A percentile compares a stretch with the other conserved stretches of the same genome.
These are phyloP conservation scores for Aspergillus fructus DNA, from an alignment of 2,329 filamentous ascomycete genomes.

Conservation along the genomic window DNA sequence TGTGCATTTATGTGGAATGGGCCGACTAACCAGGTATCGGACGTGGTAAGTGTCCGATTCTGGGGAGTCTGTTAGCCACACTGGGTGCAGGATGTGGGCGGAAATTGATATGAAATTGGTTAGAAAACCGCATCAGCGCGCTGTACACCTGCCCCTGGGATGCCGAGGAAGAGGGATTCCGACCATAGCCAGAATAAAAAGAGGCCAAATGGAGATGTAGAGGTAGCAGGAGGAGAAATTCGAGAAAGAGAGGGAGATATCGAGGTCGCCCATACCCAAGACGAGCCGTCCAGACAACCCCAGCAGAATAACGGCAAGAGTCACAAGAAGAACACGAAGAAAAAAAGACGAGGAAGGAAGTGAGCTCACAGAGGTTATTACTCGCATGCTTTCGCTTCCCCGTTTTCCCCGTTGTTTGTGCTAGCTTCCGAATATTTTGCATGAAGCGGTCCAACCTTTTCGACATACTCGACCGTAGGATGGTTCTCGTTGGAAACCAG, in stretches of 20 bases:
- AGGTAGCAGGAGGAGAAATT: neutral
- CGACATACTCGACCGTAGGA: neutral
- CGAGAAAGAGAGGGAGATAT: neutral
- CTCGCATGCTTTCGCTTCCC: neutral
- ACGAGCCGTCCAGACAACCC: neutral
- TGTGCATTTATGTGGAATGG: neutral
- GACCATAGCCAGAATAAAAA: neutral
- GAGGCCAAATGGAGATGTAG: neutral
- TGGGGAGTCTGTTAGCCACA: neutral
- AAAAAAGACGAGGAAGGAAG: neutral
- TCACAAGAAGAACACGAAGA: neutral
- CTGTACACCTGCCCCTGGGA: neutral
- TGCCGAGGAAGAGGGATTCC: neutral
- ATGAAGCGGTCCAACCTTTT: neutral
- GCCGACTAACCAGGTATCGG: neutral
- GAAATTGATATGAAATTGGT: neutral
- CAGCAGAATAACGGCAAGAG: neutral
- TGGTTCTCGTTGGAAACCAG: neutral
- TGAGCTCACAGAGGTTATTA: neutral
- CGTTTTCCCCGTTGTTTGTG: neutral
- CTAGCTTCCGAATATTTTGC: neutral
- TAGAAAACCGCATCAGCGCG: neutral
- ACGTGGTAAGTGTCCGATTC: neutral
- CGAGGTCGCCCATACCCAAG: neutral
- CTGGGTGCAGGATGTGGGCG: neutral